Conservation (phyloP, 768 basidiomycete genomes). For the Tricholoma furcatifolium region DNA sequence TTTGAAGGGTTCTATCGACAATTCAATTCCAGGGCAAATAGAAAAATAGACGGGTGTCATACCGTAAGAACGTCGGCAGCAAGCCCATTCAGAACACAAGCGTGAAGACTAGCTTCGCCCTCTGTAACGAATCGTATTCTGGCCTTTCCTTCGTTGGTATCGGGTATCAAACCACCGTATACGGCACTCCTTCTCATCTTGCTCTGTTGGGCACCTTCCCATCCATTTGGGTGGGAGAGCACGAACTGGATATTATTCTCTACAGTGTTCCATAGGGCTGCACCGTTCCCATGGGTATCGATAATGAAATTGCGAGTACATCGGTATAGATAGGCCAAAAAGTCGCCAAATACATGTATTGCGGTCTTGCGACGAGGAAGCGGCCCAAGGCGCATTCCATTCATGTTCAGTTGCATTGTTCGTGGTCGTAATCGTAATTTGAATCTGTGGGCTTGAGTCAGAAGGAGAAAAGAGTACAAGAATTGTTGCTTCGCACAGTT, state of each 20-base stretch:
- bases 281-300: constrained; percentile 82
- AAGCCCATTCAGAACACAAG: constrained; percentile 75
- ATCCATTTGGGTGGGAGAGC: constrained; percentile 78
- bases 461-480: constrained; percentile 1
- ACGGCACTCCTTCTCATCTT: constrained; percentile 76
- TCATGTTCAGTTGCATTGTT: constrained; percentile 80
- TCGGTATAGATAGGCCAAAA: constrained; percentile 67
- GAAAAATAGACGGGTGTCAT: constrained; percentile 17
- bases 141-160: constrained; percentile 70
- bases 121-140: constrained; percentile 81
- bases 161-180: constrained; percentile 69
- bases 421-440: constrained; percentile 77
- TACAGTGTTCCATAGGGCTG: constrained; percentile 65
- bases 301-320: constrained; percentile 76
- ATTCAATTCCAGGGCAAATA: background rate
- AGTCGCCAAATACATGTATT: constrained; percentile 79
- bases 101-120: constrained; percentile 81
- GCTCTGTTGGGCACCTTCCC: constrained; percentile 77
- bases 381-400: constrained; percentile 73
- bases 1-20: constrained; percentile 61
- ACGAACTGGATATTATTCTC: constrained; percentile 73
- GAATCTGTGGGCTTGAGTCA: constrained; percentile 45
- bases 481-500: constrained; percentile 51
- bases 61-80: constrained; percentile 78
- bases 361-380: constrained; percentile 67